Evolutionary conservation across 2,329 filamentous ascomycete genomes (phyloP).

Genomic region (Coleophoma eucalyptorum): DNA sequence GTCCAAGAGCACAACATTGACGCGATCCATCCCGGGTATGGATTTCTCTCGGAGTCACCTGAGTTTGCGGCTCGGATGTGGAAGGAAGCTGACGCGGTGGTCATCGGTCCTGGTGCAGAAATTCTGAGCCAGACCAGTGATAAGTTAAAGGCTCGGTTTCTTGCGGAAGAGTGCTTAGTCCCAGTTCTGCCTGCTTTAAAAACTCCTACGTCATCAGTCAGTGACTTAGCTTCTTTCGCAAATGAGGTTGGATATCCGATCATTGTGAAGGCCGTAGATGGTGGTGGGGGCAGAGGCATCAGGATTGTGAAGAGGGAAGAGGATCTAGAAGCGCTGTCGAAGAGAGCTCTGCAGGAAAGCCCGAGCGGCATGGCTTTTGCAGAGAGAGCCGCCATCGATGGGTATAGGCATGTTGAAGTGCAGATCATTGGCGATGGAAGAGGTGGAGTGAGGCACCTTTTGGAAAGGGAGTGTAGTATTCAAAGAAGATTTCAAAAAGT

Average conservation of each 20-base stretch:
- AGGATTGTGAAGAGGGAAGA: slow-evolving; percentile 45
- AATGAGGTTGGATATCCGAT: slow-evolving; percentile 37
- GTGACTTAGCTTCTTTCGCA: slow-evolving; percentile 50
- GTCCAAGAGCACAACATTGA: slow-evolving; percentile 48
- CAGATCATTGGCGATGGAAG: slow-evolving; percentile 62
- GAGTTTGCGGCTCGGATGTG: slow-evolving; percentile 63
- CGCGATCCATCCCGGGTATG: slow-evolving; percentile 71
- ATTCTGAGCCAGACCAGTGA: slow-evolving; percentile 21
- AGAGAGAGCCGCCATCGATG: slow-evolving; percentile 52
- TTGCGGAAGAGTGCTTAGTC: slow-evolving; percentile 59
- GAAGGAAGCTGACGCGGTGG: slow-evolving; percentile 62
- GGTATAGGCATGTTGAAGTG: slow-evolving; percentile 63
- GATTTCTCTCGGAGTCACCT: slow-evolving; percentile 66
- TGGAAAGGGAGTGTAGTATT: slow-evolving; percentile 65
- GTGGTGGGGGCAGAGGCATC: slow-evolving; percentile 64
- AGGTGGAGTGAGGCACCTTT: slow-evolving; percentile 53
- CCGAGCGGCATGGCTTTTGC: slow-evolving; percentile 56
- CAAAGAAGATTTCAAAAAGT: slow-evolving; percentile 68
- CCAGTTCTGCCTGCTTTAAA: slow-evolving; percentile 72
- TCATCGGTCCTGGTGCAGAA: slow-evolving; percentile 60
- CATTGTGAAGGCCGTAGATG: slow-evolving; percentile 57
- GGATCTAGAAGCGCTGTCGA: slow-evolving; percentile 49
- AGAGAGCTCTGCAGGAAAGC: slow-evolving; percentile 57
- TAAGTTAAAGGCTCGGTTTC: slow-evolving; percentile 58
- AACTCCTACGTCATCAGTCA: slow-evolving; percentile 56